These are phyloP conservation scores for Brassica juncea DNA, from an alignment of 345 rosid genomes.

Conservation along the genomic window DNA sequence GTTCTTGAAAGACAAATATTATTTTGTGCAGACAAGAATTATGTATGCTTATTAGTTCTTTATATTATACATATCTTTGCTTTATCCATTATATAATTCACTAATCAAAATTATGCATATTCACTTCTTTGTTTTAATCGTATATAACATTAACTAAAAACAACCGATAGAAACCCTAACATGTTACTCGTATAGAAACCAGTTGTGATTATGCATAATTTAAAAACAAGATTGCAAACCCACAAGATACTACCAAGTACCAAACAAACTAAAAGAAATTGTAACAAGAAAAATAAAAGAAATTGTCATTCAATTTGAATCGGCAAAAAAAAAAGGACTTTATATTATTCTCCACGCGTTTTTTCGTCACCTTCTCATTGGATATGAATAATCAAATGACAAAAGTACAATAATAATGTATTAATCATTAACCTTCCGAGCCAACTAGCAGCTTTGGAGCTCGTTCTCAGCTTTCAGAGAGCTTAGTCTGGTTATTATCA, in stretches of 20 bases:
- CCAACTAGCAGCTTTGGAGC: background rate
- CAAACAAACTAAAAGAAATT: background rate
- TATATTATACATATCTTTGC: too few relatives aligned
- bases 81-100: background rate
- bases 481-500: constrained; percentile 44
- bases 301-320: too few relatives aligned
- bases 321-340: too few relatives aligned
- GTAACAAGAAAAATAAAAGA: background rate
- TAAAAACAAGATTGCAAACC: background rate
- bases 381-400: too few relatives aligned
- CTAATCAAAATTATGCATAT: background rate
- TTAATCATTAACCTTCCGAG: background rate
- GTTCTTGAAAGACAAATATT: background rate
- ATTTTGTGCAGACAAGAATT: background rate
- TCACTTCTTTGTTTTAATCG: background rate
- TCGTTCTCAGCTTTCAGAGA: constrained; percentile 17
- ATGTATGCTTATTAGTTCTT: background rate
- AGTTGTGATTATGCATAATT: background rate
- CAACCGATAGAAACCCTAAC: background rate
- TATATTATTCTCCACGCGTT: too few relatives aligned
- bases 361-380: too few relatives aligned
- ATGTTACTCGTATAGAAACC: background rate
- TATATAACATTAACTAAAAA: background rate
- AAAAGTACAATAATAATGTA: background rate
- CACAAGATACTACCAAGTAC: background rate